Base-by-base conservation (phyloP, 306 rosid species). In the Datisca glomerata region DNA sequence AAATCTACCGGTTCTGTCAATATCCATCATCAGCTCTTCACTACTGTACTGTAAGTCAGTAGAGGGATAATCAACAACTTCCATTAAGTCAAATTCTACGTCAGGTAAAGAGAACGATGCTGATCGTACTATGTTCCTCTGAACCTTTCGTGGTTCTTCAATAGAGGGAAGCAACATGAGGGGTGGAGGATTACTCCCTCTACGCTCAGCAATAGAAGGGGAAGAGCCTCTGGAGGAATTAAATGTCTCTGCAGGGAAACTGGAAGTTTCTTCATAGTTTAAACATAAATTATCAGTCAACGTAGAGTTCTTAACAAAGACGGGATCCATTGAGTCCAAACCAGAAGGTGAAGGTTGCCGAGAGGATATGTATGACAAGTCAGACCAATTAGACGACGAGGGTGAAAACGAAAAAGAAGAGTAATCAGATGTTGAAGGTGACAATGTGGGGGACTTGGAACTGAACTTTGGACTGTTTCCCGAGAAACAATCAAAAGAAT, bases 141-240 rank as follows among this genome's bases (percentile, higher is more conserved):
- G 66, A 52, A 59, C 49, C 35, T 50, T 63, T 27, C 69, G 46
- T 15, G 74, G 31, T 56, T 87, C 93, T 23, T 68, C 72, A 41
- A 66, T 61, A 2, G 80, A 51, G 22, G 89, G 58, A 24, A 79
- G 68, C 40, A 74, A 5, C 97, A 87, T 87, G 48, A 50, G 70
- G 51, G 96, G 85, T 18, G 93, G 96, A 20, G 70, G 85, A 66
- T 79, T 66, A 47, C 85, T 79, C 63, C 94, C 89, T 65, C 97
- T 80, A 41, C 97, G 86, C 73, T 79, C 93, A 6, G 97, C 94
- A 60, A 89, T 68, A 57, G 94, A 79, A 0, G 68, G 81, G 23
- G 40, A 33, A 48, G 68, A 44, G 48, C 67, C 77, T 69, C 68
- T 71, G 16, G 39, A 39, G 7, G 67, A 46, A 56, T 65, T 65